Base-by-base conservation (phyloP, 177 flowering plant genomes). In the Tripterygium wilfordii region DNA sequence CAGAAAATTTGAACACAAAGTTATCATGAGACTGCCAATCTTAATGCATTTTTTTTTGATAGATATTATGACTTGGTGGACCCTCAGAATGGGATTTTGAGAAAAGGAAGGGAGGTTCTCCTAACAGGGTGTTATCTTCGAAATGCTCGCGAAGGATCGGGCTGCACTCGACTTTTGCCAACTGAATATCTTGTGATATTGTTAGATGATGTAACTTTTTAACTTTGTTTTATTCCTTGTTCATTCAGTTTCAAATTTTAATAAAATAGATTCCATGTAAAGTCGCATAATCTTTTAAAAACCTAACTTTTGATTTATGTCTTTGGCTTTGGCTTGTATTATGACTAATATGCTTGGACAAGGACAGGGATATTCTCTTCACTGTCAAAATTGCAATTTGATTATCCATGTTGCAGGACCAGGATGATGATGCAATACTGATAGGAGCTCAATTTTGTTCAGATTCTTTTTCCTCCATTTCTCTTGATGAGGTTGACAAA, bases 341-440 rank as follows among this genome's bases (percentile, higher is more conserved):
- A 8, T 26, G 50, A 36, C 10, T 21, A 5, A 3, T 37, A 10
- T 15, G n/a, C 8, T 20, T 9, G 13, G 4, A 15, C 6, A 3
- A 12, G 22, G 2, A 3, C 14, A 32, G 3, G 5, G 36, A 23
- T 14, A 12, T 16, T 27, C 26, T 49, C 7, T 14, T n/a, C 24
- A 1, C 18, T 27, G 9, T 24, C 2, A 16, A 7, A 8, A 17
- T 16, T 35, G 19, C 22, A 24, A 3, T 52, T 31, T 56, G 17
- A 22, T 28, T 37, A 20, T 51, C 10, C 1, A 42, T 59, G 5
- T 26, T 61, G 56, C 75, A 92, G 96, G 86, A 84, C 51, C 64
- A 75, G 59, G 98, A 92, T 73, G 94, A 86, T 73, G 98, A 88
- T 75, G 94, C 87, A 23, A 80, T 92, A 76, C 77, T 88, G 36